Evolutionary conservation across 371 early-diverging fungal species (phyloP).

Genomic region (Cokeromyces recurvatus): DNA sequence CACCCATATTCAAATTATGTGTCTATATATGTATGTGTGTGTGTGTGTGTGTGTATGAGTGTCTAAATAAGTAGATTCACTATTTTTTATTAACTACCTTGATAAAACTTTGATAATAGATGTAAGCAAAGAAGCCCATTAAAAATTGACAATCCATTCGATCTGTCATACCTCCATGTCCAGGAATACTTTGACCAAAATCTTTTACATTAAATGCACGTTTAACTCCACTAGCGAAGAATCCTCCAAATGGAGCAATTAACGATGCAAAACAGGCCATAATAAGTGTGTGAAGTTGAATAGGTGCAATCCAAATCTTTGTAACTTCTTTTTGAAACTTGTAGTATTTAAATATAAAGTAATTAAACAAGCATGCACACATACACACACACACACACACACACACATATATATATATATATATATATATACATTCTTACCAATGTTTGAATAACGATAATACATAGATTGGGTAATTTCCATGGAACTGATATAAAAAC

Average conservation of each 20-base stretch:
- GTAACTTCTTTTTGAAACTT: slow-evolving; percentile 23
- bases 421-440: too few species aligned
- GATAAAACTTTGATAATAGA: slow-evolving; percentile 90
- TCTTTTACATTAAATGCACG: slow-evolving; percentile 98
- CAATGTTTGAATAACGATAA: slow-evolving; percentile 19
- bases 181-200: slow-evolving; percentile 97
- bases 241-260: slow-evolving; percentile 99
- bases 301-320: slow-evolving; percentile 60
- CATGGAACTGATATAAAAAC: slow-evolving; percentile 45
- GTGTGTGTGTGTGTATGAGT: neutral
- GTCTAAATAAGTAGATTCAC: neutral
- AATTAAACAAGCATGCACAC: too few species aligned
- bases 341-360: neutral
- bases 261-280: slow-evolving; percentile 95
- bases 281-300: slow-evolving; percentile 86
- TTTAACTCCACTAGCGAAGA: slow-evolving; percentile 98
- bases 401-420: too few species aligned
- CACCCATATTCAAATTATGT: slow-evolving; percentile 41
- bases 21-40: slow-evolving; percentile 11
- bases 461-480: slow-evolving; percentile 26
- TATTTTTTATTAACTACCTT: too few species aligned
- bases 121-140: slow-evolving; percentile 93
- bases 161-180: slow-evolving; percentile 98
- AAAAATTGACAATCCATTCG: slow-evolving; percentile 98
- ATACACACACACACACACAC: too few species aligned